Evolutionary conservation across 106 monocot genomes (phyloP), one percentile per base, ranked within the genome.

Genomic region (Dioscorea alata): DNA sequence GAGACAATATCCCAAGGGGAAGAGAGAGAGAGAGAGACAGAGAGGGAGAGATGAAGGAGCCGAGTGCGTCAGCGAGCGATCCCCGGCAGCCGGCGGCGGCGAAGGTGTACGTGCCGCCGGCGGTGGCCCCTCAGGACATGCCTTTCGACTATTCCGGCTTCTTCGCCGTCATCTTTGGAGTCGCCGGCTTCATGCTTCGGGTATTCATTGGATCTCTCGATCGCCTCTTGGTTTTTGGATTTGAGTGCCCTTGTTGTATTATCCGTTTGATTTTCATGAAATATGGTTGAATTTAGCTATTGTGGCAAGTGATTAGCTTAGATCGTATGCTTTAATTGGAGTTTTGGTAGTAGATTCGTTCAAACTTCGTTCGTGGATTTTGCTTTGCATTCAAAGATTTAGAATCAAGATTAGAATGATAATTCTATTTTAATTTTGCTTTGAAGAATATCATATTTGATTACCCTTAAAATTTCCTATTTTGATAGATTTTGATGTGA

Each of bases 111-210:
- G 60, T 62, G 6, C 69, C 83, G n/a, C 83, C 83, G 49, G 60
- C 62, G 23, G 23, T 84, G 20, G 80, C 83, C 49, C 60, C 77
- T 23, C 83, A 83, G 74, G 87, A 88, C 70, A 80, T 88, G 2
- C 87, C 87, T 57, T 59, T 88, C 49, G 83, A 88, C 75, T 88
- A 88, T 66, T 63, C 87, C 3, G 84, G 87, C 4, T 88, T 88
- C 59, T 69, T 88, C 58, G 87, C 87, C 77, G 83, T 88, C 50
- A 31, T 84, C 69, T 72, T 84, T 49, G 83, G 81, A 51, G 77
- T 83, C 75, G 6, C 66, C 49, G 87, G 87, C 53, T 81, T 81
- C 65, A 84, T 83, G 78, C 72, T 88, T 50, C 83, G 83, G 2
- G 83, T 84, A 78, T 32, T 60, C 66, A 7, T 35, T 54, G 4